Evolutionary conservation across 2,329 filamentous ascomycete genomes (phyloP).

Genomic region (Fusarium begoniae): DNA sequence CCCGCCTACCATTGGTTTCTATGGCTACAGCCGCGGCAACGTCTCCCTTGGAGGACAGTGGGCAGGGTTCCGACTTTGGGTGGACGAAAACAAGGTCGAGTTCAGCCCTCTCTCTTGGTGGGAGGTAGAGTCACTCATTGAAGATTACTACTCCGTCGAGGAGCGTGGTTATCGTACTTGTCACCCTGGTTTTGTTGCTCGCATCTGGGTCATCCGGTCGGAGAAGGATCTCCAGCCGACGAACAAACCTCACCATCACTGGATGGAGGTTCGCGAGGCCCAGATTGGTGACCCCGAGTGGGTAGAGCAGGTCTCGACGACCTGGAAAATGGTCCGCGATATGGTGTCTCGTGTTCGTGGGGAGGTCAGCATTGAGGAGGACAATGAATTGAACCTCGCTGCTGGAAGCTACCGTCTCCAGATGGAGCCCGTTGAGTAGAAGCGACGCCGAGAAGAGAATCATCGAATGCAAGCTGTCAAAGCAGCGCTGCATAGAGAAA

Average conservation of each 20-base stretch:
- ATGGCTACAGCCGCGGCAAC: neutral
- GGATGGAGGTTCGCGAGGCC: neutral
- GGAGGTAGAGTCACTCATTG: neutral
- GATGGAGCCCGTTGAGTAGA: neutral
- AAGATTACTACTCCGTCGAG: neutral
- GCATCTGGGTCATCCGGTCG: fast-evolving
- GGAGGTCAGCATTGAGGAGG: fast-evolving
- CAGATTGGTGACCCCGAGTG: neutral
- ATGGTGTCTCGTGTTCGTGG: neutral
- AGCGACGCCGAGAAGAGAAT: fast-evolving
- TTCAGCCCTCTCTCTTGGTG: neutral
- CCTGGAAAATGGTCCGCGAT: neutral
- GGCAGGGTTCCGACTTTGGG: neutral
- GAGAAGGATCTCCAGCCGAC: neutral
- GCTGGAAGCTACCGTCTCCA: fast-evolving
- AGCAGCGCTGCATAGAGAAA: neutral
- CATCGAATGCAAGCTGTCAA: neutral
- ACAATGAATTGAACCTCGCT: fast-evolving
- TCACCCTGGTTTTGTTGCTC: neutral
- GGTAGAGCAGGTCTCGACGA: neutral
- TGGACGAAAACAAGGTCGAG: neutral
- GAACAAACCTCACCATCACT: neutral
- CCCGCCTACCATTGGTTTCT: neutral
- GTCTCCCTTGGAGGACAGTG: neutral
- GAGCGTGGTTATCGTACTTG: neutral